phyloP scores from a whole-genome alignment of 208 protist species.

The Acanthamoeba culbertsoni region DNA sequence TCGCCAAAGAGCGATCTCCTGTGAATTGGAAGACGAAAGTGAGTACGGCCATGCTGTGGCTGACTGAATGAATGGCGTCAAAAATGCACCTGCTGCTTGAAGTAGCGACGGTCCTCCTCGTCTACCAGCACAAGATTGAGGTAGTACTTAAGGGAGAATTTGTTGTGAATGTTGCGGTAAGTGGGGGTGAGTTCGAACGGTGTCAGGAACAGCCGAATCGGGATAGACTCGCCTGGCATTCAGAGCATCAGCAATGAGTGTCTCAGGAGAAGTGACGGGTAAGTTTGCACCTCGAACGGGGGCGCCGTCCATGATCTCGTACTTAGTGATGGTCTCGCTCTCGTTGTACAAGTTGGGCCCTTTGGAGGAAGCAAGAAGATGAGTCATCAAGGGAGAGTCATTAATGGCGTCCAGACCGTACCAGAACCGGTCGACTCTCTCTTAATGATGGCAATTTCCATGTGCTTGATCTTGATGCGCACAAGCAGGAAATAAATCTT shows the following conservation, averaged over 20 bases:
- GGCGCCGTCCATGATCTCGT: constrained; percentile 93
- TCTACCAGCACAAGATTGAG: constrained; percentile 88
- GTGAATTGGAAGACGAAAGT: not conserved
- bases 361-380: not conserved
- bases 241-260: not conserved
- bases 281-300: constrained; percentile 83
- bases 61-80: not conserved
- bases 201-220: constrained; percentile 89
- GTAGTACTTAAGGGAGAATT: constrained; percentile 86
- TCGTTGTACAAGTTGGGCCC: constrained; percentile 87
- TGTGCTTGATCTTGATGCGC: constrained; percentile 89
- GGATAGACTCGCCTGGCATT: constrained; percentile 86
- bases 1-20: constrained; percentile 84
- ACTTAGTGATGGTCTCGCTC: constrained; percentile 90
- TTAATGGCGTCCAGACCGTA: not conserved
- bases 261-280: not conserved
- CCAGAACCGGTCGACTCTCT: constrained; percentile 83
- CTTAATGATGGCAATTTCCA: constrained; percentile 89
- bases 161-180: constrained; percentile 89
- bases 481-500: constrained; percentile 90
- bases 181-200: constrained; percentile 90
- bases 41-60: not conserved
- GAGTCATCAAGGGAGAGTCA: not conserved
- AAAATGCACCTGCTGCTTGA: constrained; percentile 52
- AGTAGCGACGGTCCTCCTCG: constrained; percentile 81